Evolutionary conservation across 139 green algal genomes (phyloP).

Genomic region (Axilococcus clingmanii): DNA sequence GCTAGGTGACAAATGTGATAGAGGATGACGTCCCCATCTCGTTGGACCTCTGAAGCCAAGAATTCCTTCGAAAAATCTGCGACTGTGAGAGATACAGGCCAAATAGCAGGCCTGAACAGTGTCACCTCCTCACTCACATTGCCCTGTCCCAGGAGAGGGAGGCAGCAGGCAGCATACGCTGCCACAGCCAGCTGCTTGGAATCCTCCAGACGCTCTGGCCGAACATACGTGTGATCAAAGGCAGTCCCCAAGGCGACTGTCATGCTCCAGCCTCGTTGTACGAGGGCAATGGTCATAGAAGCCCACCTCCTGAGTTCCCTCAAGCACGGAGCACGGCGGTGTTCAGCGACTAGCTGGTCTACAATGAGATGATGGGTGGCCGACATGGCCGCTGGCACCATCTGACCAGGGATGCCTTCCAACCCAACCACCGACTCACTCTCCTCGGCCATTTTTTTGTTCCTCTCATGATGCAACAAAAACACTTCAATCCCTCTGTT

Average conservation of each 20-base stretch:
- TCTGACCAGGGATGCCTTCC: slow-evolving; percentile 26
- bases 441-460: neutral
- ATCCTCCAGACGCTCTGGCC: neutral
- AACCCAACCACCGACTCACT: slow-evolving; percentile 16
- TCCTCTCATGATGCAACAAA: slow-evolving; percentile 22
- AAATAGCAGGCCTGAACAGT: slow-evolving; percentile 19
- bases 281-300: slow-evolving; percentile 35
- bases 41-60: too few species aligned
- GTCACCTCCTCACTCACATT: neutral
- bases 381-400: slow-evolving; percentile 35
- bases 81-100: slow-evolving; percentile 17
- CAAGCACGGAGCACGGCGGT: slow-evolving; percentile 30
- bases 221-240: slow-evolving; percentile 47
- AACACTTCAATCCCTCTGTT: slow-evolving; percentile 95
- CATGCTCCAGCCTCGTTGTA: slow-evolving; percentile 39
- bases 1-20: too few species aligned
- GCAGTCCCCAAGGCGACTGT: slow-evolving; percentile 24
- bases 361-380: slow-evolving; percentile 27
- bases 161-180: neutral
- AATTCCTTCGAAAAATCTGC: slow-evolving; percentile 15
- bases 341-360: slow-evolving; percentile 3
- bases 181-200: neutral
- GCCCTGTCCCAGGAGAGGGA: slow-evolving; percentile 6
- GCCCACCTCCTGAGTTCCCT: slow-evolving; percentile 48
- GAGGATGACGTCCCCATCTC: too few species aligned